Percentiles rank a stretch among this genome's conserved stretches.
phyloP scores from a whole-genome alignment of 2,329 filamentous ascomycete species.

The Epichloe bromicola region DNA sequence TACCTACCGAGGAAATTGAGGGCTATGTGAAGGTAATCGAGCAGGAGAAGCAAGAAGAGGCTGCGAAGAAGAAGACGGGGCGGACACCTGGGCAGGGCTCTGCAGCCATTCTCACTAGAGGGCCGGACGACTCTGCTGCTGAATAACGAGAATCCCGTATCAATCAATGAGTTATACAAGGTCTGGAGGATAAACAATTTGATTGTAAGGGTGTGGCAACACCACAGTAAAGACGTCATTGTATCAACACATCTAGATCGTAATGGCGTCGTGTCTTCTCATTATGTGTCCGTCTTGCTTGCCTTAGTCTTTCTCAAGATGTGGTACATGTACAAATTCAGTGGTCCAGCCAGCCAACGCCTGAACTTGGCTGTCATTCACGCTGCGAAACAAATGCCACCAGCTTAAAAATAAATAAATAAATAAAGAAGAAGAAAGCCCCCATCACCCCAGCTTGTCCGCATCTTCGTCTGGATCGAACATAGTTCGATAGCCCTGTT shows the following conservation, averaged over 20 bases:
- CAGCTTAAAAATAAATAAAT: not conserved
- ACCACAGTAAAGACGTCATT: slow-evolving; percentile 17
- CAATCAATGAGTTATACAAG: not conserved
- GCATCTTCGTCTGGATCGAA: slow-evolving; percentile 67
- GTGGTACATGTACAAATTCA: slow-evolving; percentile 14
- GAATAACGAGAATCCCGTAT: slow-evolving; percentile 15
- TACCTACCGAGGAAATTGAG: slow-evolving; percentile 93
- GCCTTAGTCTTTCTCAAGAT: not conserved
- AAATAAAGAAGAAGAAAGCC: not conserved
- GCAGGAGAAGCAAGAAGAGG: slow-evolving; percentile 98
- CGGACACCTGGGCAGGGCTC: slow-evolving; percentile 55
- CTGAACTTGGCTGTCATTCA: slow-evolving; percentile 9
- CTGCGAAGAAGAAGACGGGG: slow-evolving; percentile 88
- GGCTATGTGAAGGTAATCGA: slow-evolving; percentile 97
- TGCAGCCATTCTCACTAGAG: slow-evolving; percentile 62
- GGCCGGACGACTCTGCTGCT: slow-evolving; percentile 27
- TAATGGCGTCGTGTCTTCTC: not conserved
- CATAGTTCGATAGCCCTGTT: slow-evolving; percentile 46
- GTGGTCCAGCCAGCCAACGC: slow-evolving; percentile 17
- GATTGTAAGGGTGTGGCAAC: slow-evolving; percentile 9
- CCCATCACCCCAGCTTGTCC: slow-evolving; percentile 56
- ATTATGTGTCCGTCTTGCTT: slow-evolving; percentile 1
- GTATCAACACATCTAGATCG: slow-evolving; percentile 21
- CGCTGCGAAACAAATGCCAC: not conserved
- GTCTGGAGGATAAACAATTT: not conserved